phyloP scores from a whole-genome alignment of 345 rosid genomes.

The Clarkia xantiana region DNA sequence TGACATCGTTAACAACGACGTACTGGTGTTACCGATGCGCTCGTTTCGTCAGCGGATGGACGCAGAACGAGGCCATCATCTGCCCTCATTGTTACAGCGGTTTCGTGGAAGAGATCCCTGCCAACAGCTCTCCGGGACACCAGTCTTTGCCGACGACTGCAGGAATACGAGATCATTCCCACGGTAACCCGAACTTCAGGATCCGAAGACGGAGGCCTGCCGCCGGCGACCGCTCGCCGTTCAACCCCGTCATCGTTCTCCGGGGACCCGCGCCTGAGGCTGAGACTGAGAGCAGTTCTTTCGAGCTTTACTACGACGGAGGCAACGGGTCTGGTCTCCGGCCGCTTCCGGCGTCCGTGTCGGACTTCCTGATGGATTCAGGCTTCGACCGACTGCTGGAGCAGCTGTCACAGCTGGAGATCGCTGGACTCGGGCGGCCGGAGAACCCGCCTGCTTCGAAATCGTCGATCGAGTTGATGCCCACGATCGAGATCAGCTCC shows the following conservation, averaged over 20 bases:
- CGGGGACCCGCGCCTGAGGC: constrained; percentile 31
- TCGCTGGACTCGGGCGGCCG: constrained; percentile 33
- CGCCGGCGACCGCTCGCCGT: constrained; percentile 29
- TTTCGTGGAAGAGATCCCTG: constrained; percentile 14
- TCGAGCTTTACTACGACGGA: constrained; percentile 54
- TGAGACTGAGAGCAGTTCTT: constrained; percentile 21
- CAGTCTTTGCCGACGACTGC: constrained; percentile 8
- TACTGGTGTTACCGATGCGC: constrained; percentile 71
- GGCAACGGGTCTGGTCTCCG: constrained; percentile 55
- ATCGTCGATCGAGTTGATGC: constrained; percentile 50
- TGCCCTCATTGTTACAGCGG: constrained; percentile 62
- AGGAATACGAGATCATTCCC: neutral
- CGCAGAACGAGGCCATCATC: constrained; percentile 14
- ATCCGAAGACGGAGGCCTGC: constrained; percentile 22
- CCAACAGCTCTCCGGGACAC: neutral
- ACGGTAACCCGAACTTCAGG: constrained; percentile 8
- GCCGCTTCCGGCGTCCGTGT: constrained; percentile 51
- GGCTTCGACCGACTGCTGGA: constrained; percentile 57
- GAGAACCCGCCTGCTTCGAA: constrained; percentile 65
- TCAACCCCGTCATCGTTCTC: constrained; percentile 58
- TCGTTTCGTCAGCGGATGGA: constrained; percentile 26
- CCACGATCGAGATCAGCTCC: constrained; percentile 32
- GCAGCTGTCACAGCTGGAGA: constrained; percentile 49
- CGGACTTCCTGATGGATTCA: constrained; percentile 61
- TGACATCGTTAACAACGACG: constrained; percentile 27